Base-by-base conservation (phyloP, 305 asterid species). In the Plantago lanceolata region DNA sequence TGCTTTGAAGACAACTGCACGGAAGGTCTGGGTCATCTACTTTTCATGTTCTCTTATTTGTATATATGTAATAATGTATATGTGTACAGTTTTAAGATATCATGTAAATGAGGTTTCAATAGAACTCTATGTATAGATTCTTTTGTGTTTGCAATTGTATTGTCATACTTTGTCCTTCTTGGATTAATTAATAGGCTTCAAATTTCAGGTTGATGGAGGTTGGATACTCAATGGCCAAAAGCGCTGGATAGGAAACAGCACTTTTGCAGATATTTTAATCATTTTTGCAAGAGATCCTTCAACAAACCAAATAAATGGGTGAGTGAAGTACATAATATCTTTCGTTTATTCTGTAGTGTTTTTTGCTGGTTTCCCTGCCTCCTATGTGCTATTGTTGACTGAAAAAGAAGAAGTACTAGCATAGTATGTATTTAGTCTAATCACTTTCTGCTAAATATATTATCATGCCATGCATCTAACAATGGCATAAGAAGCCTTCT, bases 241-340 rank as follows among this genome's bases (percentile, higher is more conserved):
- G 61, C 94, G 99, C 49, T 90, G 99, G 99, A 90, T 90, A 73
- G 99, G 97, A 66, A 90, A 93, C 81, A 83, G 95, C 81, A 88
- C 99, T 28, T 93, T 93, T 72, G 99, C 97, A 0, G 95, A 93
- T 72, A 66, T 94, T 64, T 64, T 94, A 78, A 73, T 94, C 71
- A 76, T 94, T 60, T 93, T 90, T 75, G 99, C 97, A 61, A 84
- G 94, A 74, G 84, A 86, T 75, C 78, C 81, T 57, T 5, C 76
- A 57, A 79, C 94, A 53, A 88, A 88, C 79, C 94, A 90, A 78
- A 94, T 90, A 66, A 90, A 94, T 64, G 96, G 95, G 99, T 87
- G 68, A 69, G 85, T 67, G 13, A 43, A n/a, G 28, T 14, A 29
- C 35, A 15, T 45, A 28, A 19, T 9, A 8, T n/a, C 9, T 44